Evolutionary conservation across 139 green algal species (phyloP), one percentile per base, ranked within the genome.

Genomic region (Trebouxia sp.): DNA sequence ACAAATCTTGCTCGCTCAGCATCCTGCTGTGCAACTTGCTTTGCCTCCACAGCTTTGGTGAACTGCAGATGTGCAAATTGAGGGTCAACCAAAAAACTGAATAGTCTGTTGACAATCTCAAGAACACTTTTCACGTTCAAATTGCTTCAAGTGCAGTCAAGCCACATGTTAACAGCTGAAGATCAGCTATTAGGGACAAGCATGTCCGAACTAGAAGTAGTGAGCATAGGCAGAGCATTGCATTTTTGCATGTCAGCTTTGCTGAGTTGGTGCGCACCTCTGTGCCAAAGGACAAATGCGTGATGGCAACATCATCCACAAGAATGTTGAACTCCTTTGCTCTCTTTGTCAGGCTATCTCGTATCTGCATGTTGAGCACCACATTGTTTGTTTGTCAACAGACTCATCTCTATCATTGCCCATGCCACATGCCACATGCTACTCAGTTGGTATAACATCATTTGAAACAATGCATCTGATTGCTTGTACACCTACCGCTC

Each of bases 11-110:
- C 94, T 2, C 97, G 89, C 90, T 99, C 95, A 28, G 97, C 97
- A 55, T 99, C 97, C 89, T 99, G 97, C 90, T 98, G 93, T 22
- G 97, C 96, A 66, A 99, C 97, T 91, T 99, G 96, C 92, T 99
- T 99, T 37, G 89, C 82, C 86, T 99, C 96, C 41, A 99, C 96
- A 32, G 96, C 96, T 82, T 94, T 95, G 26, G 94, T 96, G 89
- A 98, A 99, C 92, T 95, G 88, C 84, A 79, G 41, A 22, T 5
- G 24, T 17, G 30, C n/a, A 53, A 38, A 55, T 35, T 10, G 41
- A 17, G n/a, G n/a, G n/a, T n/a, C n/a, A n/a, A n/a, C n/a, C n/a
- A n/a, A n/a, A n/a, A n/a, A n/a, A n/a, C n/a, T n/a, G n/a, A n/a
- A n/a, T n/a, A n/a, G n/a, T n/a, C n/a, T n/a, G n/a, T n/a, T n/a